phyloP scores from a whole-genome alignment of 2,329 filamentous ascomycete species.

The Pestalotiopsis sp. region DNA sequence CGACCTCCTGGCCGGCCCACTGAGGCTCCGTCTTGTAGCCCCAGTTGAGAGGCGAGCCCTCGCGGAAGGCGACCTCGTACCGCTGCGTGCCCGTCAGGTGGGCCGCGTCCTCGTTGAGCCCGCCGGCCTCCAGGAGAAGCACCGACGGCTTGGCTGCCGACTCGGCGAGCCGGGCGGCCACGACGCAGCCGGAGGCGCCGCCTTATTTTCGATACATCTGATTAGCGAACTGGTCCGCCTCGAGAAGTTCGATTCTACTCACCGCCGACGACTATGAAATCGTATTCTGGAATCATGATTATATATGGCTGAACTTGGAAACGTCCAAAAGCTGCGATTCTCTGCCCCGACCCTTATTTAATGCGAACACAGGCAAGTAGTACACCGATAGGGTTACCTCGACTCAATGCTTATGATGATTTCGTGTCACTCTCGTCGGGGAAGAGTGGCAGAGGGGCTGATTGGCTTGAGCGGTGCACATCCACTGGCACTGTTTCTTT shows the following conservation, averaged over 20 bases:
- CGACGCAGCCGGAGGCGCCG: slow-evolving; percentile 52
- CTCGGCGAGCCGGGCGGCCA: slow-evolving; percentile 50
- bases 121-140: slow-evolving; percentile 56
- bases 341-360: background rate
- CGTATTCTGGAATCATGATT: slow-evolving; percentile 14
- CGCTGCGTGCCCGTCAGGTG: slow-evolving; percentile 41
- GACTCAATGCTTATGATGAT: background rate
- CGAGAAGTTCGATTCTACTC: background rate
- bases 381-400: background rate
- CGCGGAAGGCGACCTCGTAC: slow-evolving; percentile 43
- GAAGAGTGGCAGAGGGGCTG: background rate
- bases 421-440: background rate
- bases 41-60: slow-evolving; percentile 45
- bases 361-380: background rate
- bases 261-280: slow-evolving; percentile 22
- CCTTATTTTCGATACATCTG: slow-evolving; percentile 31
- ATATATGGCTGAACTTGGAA: background rate
- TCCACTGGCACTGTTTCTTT: background rate
- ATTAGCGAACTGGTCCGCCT: background rate
- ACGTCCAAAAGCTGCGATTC: background rate
- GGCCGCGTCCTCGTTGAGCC: slow-evolving; percentile 36
- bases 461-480: background rate
- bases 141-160: slow-evolving; percentile 43
- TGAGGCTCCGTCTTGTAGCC: slow-evolving; percentile 42
- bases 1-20: slow-evolving; percentile 34